phyloP scores from a whole-genome alignment of 441 rosid genomes.

The Eutrema salsugineum region DNA sequence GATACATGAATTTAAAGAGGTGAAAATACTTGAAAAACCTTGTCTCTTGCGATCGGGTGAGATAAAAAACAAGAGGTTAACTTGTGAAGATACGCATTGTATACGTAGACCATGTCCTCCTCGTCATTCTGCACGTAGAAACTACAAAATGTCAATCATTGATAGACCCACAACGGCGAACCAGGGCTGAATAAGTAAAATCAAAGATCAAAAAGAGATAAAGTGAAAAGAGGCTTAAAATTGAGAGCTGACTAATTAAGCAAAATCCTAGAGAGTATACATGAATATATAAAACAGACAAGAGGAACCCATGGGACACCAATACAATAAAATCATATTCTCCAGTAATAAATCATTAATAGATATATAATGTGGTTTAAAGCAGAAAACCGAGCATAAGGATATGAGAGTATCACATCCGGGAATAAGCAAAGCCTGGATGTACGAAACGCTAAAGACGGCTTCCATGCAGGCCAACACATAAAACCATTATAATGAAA shows the following conservation, averaged over 20 bases:
- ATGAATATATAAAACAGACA: neutral
- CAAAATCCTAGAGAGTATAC: neutral
- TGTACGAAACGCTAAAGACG: neutral
- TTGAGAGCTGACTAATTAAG: neutral
- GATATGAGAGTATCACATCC: neutral
- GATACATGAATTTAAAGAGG: neutral
- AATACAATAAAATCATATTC: neutral
- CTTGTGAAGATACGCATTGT: conserved; percentile 95
- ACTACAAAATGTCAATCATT: conserved; percentile 25
- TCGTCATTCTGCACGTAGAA: conserved; percentile 76
- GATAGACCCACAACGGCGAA: neutral
- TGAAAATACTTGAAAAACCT: conserved; percentile 50
- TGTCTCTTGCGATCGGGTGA: conserved; percentile 87
- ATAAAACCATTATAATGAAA: neutral
- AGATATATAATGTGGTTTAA: neutral
- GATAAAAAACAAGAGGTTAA: conserved; percentile 87
- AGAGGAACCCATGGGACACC: neutral
- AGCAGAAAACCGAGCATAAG: conserved; percentile 1
- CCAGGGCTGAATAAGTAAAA: neutral
- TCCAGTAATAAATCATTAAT: neutral
- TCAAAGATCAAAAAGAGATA: neutral
- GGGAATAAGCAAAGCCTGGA: neutral
- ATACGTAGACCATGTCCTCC: conserved; percentile 91
- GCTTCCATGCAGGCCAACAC: neutral
- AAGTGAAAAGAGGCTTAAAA: neutral